Evolutionary conservation across 2,329 filamentous ascomycete genomes (phyloP), one percentile per base, ranked within the genome.

Genomic region (Fusarium verrucosum): DNA sequence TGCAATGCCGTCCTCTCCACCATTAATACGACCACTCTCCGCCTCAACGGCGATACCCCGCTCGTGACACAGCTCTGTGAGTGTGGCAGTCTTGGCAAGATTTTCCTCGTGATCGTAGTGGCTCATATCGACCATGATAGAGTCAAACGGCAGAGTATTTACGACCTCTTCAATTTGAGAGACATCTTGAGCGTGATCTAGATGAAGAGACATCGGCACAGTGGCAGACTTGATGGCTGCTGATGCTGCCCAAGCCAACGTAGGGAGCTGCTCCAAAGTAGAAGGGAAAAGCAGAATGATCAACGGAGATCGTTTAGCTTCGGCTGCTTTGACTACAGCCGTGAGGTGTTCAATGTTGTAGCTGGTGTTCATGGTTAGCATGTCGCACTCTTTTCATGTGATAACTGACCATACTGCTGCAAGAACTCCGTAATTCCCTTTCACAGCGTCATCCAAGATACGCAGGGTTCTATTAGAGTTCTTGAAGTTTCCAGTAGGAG

Each of bases 1-100:
- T 10, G 85, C 83, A 5, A 94, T 86, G 0, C 91, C 91, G 67
- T 91, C 89, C 72, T 91, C 89, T 0, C 87, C 72, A 14, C 73
- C 73, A 66, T 90, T 61, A n/a, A 73, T 72, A 4, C 65, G 65
- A 2, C 69, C 60, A 4, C 55, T 62, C 41, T 72, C 61, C 0
- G 65, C 66, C 23, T 68, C 68, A 2, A 62, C 38, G 5, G 57
- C 58, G 10, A 64, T 58, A 14, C 23, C 46, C 14, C 36, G 30
- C 35, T 52, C 49, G 2, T 63, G 53, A 4, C 50, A 52, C 13
- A 37, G 3, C 7, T 46, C 22, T 2, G 50, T 50, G 11, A 63
- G 17, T 11, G 22, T 9, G n/a, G 20, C n/a, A 1, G 50, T 63
- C 20, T 26, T 60, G 3, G 38, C 28, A 2, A 66, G 26, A 14